Percentiles rank a stretch among this genome's conserved stretches.
phyloP scores from a whole-genome alignment of 495 filamentous ascomycete species.

The Podospora anserina region DNA sequence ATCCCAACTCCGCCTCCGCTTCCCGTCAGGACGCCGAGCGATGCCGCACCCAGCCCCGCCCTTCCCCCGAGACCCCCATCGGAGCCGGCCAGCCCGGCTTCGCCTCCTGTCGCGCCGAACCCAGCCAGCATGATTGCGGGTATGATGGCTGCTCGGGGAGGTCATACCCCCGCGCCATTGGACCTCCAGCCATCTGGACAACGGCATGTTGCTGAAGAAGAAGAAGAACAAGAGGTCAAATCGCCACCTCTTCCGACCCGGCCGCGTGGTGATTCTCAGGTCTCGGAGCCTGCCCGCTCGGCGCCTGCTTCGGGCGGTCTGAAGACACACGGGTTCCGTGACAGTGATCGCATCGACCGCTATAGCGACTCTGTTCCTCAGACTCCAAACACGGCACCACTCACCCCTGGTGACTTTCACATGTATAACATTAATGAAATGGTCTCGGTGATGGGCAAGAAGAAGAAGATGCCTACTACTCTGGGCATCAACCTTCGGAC shows the following conservation, averaged over 20 bases:
- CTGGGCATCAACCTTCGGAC: slow-evolving; percentile 84
- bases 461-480: slow-evolving; percentile 95
- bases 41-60: slow-evolving; percentile 30
- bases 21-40: slow-evolving; percentile 30
- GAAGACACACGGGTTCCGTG: background rate
- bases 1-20: slow-evolving; percentile 32
- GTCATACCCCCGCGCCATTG: slow-evolving; percentile 25
- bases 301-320: slow-evolving; percentile 29
- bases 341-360: slow-evolving; percentile 22
- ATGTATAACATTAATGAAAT: slow-evolving; percentile 97
- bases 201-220: slow-evolving; percentile 30
- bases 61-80: slow-evolving; percentile 35
- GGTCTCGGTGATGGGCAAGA: slow-evolving; percentile 88
- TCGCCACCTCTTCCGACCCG: slow-evolving; percentile 61
- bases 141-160: slow-evolving; percentile 58
- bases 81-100: slow-evolving; percentile 27
- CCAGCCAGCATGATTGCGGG: slow-evolving; percentile 69
- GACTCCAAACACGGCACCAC: slow-evolving; percentile 32
- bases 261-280: slow-evolving; percentile 59
- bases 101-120: slow-evolving; percentile 46
- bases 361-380: slow-evolving; percentile 25
- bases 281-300: slow-evolving; percentile 49
- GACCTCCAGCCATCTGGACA: slow-evolving; percentile 23
- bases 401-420: slow-evolving; percentile 75
- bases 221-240: slow-evolving; percentile 33